Evolutionary conservation across 1,139 yeast species (phyloP), one percentile per base, ranked within the genome.

Genomic region (Suhomyces chickasaworum): DNA sequence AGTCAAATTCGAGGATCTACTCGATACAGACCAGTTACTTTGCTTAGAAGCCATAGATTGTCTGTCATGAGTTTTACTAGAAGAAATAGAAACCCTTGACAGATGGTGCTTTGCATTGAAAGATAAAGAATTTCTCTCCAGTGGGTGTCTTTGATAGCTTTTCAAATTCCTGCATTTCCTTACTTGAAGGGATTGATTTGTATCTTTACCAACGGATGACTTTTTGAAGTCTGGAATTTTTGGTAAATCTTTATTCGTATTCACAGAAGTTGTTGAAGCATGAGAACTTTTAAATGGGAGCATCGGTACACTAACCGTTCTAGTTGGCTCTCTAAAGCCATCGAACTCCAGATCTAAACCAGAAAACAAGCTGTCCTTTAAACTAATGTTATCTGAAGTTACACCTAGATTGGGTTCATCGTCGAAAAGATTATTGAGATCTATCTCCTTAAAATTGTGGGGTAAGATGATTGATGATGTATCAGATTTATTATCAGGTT

Each of bases 151-250:
- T 32, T 49, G 48, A 30, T 45, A 45, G 39, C 50, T 49, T 30
- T 50, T 51, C 42, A 51, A 39, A 23, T 52, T 50, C 46, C 51
- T 52, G 44, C 46, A 40, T 35, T 53, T 53, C 20, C 50, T 41
- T 2, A 47, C 44, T 17, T 41, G 44, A 12, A 43, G 33, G 2
- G 38, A 37, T 29, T 37, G 27, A 13, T 13, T 21, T 13, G 25
- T 13, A 16, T n/a, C 18, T 4, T 34, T 34, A 15, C 9, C 17
- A 2, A 23, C 7, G 4, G 4, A 2, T 13, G 13, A 13, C 12
- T 21, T 21, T 15, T 35, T 23, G 12, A 8, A 21, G 3, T 20
- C 37, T 3, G 52, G 52, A 1, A 43, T 31, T 10, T 30, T 31
- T 3, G 53, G 53, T 15, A 50, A 31, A 4, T 41, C 51, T 15